Base-by-base conservation (phyloP, 352 stramenopile genomes). In the Globisporangium nodosum region DNA sequence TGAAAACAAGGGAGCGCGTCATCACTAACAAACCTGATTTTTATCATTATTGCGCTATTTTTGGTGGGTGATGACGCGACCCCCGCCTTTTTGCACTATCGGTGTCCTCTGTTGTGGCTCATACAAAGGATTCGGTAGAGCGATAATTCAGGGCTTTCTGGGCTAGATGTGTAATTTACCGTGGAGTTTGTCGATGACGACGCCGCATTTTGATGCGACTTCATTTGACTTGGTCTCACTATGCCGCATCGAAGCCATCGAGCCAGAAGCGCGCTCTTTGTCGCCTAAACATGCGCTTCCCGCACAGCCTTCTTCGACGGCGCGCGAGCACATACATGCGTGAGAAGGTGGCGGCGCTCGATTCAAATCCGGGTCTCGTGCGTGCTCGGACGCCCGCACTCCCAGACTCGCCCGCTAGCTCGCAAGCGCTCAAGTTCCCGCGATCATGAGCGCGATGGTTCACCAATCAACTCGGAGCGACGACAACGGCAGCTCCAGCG, bases 211-310 rank as follows among this genome's bases (percentile, higher is more conserved):
- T 9, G 33, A 11, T 5, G 11, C 12, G 37, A 12, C 37, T 43
- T 43, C 37, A 1, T 5, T 18, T 43, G 37, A 43, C 37, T 43
- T 4, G 13, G 18, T 47, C 35, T 42, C 11, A 33, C 40, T 56
- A 49, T 40, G 52, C 18, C 31, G 16, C 31, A 33, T 37, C 49
- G 35, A 40, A 40, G 35, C 35, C 35, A 40, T 18, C 37, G 37
- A 43, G 37, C 43, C 43, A 2, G 18, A 24, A 49, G 43, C 20
- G 16, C 18, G 42, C 16, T 49, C n/a, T 49, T 30, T 56, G 52
- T 58, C 40, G 40, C 52, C 52, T 58, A 50, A 45, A 52, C 54
- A 59, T 49, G 40, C 52, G 43, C 43, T 49, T 49, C 43, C 43
- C 43, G 43, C 43, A 30, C 18, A 49, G n/a, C 18, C 7, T 49